phyloP scores from a whole-genome alignment of 306 rosid species.

The Dalbergia cochinchinensis region DNA sequence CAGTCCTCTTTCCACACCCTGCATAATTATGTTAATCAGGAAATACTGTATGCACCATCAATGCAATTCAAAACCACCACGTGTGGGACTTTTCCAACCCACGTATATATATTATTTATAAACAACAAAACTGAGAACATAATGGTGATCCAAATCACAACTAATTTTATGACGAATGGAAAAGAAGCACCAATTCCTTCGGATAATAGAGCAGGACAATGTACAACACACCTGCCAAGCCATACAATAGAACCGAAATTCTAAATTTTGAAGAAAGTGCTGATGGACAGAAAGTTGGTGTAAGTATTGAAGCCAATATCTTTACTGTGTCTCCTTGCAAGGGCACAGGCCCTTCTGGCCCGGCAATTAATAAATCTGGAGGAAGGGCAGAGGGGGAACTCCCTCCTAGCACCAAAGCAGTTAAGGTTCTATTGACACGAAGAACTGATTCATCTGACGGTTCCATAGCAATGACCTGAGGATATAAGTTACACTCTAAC shows the following conservation, averaged over 20 bases:
- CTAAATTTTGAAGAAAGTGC: constrained; percentile 86
- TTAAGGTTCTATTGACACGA: constrained; percentile 66
- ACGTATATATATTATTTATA: constrained; percentile 7
- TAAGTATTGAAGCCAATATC: constrained; percentile 77
- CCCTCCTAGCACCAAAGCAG: constrained; percentile 96
- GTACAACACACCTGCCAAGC: constrained; percentile 75
- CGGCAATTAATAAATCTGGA: constrained; percentile 75
- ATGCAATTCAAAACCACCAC: constrained; percentile 43
- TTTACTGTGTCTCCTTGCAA: constrained; percentile 83
- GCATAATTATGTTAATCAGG: constrained; percentile 48
- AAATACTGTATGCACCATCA: constrained; percentile 31
- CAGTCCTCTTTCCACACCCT: constrained; percentile 98
- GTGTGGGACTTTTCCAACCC: constrained; percentile 31
- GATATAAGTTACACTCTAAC: constrained; percentile 48
- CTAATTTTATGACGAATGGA: constrained; percentile 12
- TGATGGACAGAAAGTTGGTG: constrained; percentile 86
- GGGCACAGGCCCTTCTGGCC: constrained; percentile 68
- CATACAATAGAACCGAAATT: constrained; percentile 85
- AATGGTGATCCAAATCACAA: constrained; percentile 33
- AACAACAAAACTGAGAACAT: constrained; percentile 31
- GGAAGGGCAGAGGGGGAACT: constrained; percentile 80
- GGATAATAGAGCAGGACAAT: constrained; percentile 21
- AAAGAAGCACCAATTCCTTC: constrained; percentile 1
- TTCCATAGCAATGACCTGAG: constrained; percentile 89
- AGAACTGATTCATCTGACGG: constrained; percentile 82